Evolutionary conservation across 176 grass and related monocot species (phyloP), one percentile per base, ranked within the genome.

Genomic region (Saccharum officinarum): DNA sequence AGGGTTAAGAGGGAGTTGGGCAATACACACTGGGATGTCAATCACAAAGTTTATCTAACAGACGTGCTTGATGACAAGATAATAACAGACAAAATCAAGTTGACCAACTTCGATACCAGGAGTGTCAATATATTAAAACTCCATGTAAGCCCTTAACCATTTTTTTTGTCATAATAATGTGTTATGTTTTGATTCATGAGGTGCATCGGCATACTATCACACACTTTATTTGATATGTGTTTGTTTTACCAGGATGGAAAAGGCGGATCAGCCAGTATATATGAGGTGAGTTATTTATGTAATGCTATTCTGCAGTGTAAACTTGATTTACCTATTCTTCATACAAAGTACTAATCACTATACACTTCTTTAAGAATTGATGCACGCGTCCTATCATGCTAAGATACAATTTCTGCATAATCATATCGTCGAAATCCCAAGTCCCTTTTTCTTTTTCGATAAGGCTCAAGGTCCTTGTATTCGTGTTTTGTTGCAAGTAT

Each of bases 101-200:
- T 89, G 6, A 67, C 33, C 3, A 33, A 73, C 52, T 89, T 75
- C 22, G 40, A 50, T 18, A 65, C 14, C 9, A 89, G 47, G 2
- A 85, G 23, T 66, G 42, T 67, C 11, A 82, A 85, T 64, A 71
- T 89, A 45, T 68, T 89, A 75, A 89, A 60, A 72, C 82, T 89
- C 16, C 82, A 85, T 49, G 87, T 89, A 11, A 67, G 82, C 4
- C 41, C 6, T 6, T 65, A 17, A 16, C 47, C 15, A 17, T 50
- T 50, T 50, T 50, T n/a, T 50, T 50, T 50, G 47, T 50, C 47
- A 17, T 50, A 79, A 80, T 17, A 80, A 14, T 10, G 10, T 1
- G 10, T 86, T 79, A n/a, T 28, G 16, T 52, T 81, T 55, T 34
- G 17, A 57, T 75, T 81, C 60, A 75, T 66, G 69, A 18, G 42